Conservation (phyloP, 371 early-diverging fungal species). For the Mortierella sp. region DNA sequence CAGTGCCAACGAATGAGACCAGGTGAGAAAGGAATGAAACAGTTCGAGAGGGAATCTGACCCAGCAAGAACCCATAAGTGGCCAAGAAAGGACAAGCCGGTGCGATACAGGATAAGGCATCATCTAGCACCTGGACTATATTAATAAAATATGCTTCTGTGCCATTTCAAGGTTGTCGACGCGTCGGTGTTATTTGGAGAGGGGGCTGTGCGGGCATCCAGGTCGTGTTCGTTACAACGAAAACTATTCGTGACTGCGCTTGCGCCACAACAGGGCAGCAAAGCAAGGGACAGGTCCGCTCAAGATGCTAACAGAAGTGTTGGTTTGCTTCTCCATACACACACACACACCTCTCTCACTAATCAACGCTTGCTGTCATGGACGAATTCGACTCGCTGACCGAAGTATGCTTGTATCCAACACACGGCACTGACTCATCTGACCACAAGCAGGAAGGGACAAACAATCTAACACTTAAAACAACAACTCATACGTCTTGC, state of each 20-base stretch:
- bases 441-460: background rate
- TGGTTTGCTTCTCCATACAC: background rate
- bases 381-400: slow-evolving; percentile 56
- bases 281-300: too few species aligned
- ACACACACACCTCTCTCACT: too few species aligned
- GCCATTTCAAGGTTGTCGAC: too few species aligned
- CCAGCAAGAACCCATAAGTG: background rate
- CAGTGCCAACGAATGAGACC: background rate
- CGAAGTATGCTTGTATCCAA: slow-evolving; percentile 19
- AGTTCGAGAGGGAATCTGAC: background rate
- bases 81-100: background rate
- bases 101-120: background rate
- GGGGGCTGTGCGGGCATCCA: too few species aligned
- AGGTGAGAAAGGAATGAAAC: background rate
- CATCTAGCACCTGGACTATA: background rate
- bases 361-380: slow-evolving; percentile 19
- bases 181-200: too few species aligned
- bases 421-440: too few species aligned
- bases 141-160: background rate
- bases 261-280: too few species aligned
- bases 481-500: background rate
- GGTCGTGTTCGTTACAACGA: too few species aligned
- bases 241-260: too few species aligned
- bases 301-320: background rate
- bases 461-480: background rate